phyloP scores from a whole-genome alignment of 1,139 yeast species.

The Trichomonascaceae sp. region DNA sequence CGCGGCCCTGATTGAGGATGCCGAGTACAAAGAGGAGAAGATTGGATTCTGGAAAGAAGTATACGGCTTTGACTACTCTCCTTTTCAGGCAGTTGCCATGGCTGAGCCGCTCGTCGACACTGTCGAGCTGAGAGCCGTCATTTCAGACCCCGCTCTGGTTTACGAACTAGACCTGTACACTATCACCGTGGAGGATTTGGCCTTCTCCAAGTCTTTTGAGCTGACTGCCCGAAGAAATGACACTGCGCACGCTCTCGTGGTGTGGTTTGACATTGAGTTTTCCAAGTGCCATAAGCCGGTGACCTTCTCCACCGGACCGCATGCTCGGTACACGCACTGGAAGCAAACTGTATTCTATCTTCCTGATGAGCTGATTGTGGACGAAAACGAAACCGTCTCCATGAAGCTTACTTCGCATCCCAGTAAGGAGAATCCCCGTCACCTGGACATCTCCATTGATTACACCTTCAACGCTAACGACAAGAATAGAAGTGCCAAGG shows the following conservation, averaged over 20 bases:
- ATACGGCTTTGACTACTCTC: constrained; percentile 88
- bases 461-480: constrained; percentile 45
- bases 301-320: constrained; percentile 34
- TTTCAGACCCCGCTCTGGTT: constrained; percentile 56
- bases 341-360: constrained; percentile 93
- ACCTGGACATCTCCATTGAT: constrained; percentile 28
- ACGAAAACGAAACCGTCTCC: constrained; percentile 59
- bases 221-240: constrained; percentile 69
- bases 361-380: constrained; percentile 65
- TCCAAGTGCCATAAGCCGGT: constrained; percentile 33
- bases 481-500: constrained; percentile 11
- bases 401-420: constrained; percentile 72
- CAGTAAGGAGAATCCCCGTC: constrained; percentile 69
- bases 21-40: constrained; percentile 84
- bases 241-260: constrained; percentile 73
- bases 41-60: constrained; percentile 94
- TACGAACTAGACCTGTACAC: constrained; percentile 84
- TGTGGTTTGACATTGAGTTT: constrained; percentile 93
- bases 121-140: constrained; percentile 69
- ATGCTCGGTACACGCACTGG: constrained; percentile 49
- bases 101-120: constrained; percentile 91
- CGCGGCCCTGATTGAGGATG: constrained; percentile 91
- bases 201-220: constrained; percentile 55
- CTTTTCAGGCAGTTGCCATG: constrained; percentile 61
- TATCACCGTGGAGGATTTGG: constrained; percentile 68